phyloP scores from a whole-genome alignment of 441 rosid genomes.

The Pelargonium citronellum region DNA sequence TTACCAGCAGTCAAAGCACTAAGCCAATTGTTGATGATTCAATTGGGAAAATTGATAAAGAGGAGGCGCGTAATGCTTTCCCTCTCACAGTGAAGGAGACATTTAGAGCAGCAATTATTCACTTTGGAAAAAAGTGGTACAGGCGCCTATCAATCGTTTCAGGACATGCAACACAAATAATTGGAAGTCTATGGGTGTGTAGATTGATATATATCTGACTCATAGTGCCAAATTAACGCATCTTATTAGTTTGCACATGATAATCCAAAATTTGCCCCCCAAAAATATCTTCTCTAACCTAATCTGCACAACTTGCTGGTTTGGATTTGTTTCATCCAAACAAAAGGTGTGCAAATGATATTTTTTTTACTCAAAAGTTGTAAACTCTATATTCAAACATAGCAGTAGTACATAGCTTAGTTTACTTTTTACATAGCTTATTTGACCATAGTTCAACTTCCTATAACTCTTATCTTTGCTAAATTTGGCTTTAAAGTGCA shows the following conservation, averaged over 20 bases:
- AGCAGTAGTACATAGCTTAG: no score
- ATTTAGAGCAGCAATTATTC: slow-evolving; percentile 61
- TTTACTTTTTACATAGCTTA: neutral
- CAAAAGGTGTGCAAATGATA: neutral
- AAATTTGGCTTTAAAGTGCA: slow-evolving; percentile 45
- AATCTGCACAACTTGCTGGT: neutral
- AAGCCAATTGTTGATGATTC: slow-evolving; percentile 36
- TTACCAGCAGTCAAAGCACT: slow-evolving; percentile 33
- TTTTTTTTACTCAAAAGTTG: neutral
- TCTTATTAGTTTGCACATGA: neutral
- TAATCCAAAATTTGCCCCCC: neutral
- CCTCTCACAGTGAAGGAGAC: slow-evolving; percentile 65
- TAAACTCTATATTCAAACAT: no score
- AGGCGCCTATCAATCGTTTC: slow-evolving; percentile 67
- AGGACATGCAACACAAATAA: slow-evolving; percentile 43
- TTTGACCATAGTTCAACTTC: neutral
- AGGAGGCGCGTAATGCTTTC: slow-evolving; percentile 49
- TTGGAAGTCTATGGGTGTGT: slow-evolving; percentile 76
- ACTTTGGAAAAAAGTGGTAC: slow-evolving; percentile 63
- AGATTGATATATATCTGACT: neutral
- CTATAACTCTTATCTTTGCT: slow-evolving; percentile 12
- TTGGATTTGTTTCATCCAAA: neutral
- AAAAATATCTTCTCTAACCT: neutral
- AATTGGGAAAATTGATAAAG: slow-evolving; percentile 40
- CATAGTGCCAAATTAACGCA: neutral